Percentiles rank a stretch among this genome's conserved stretches.
Evolutionary conservation across 768 basidiomycete species (phyloP).

Genomic region (Phanerodontia chrysosporium): DNA sequence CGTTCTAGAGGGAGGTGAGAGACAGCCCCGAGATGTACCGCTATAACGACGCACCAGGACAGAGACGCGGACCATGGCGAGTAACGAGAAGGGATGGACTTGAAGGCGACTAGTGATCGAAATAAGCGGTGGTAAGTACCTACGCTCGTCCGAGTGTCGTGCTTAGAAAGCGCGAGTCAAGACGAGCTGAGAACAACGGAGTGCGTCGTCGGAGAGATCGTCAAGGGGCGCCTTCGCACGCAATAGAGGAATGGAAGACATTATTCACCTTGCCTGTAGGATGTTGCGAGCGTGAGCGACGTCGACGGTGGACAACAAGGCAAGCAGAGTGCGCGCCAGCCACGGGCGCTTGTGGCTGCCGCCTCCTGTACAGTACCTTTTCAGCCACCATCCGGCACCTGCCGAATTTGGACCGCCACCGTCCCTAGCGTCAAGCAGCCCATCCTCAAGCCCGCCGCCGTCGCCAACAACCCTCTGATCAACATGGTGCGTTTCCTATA

Average conservation of each 20-base stretch:
- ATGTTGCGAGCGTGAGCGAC: conserved; percentile 20
- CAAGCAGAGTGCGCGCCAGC: background rate
- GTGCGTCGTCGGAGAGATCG: conserved; percentile 17
- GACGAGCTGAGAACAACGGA: conserved; percentile 29
- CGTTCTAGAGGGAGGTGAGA: conserved; percentile 40
- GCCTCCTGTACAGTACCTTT: conserved; percentile 31
- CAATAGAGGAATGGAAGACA: conserved; percentile 18
- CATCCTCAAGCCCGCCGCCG: conserved; percentile 22
- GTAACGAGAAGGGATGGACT: conserved; percentile 12
- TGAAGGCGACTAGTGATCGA: conserved; percentile 30
- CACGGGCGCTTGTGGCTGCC: conserved; percentile 17
- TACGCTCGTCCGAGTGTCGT: conserved; percentile 81
- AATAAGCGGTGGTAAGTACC: conserved; percentile 26
- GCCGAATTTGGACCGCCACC: conserved; percentile 18
- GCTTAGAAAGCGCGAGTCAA: conserved; percentile 82
- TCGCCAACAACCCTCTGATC: conserved; percentile 21
- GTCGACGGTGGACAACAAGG: conserved; percentile 13
- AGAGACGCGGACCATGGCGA: conserved; percentile 83
- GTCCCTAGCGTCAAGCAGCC: conserved; percentile 19
- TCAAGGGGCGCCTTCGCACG: conserved; percentile 17
- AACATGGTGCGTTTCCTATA: conserved; percentile 7
- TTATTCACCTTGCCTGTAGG: conserved; percentile 43
- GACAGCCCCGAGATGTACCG: background rate
- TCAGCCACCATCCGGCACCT: conserved; percentile 28
- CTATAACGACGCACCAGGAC: conserved; percentile 50